A percentile compares a stretch with the other conserved stretches of the same genome.
These are phyloP conservation scores for Fusarium sp. DNA, from an alignment of 2,329 filamentous ascomycete genomes.

Conservation along the genomic window DNA sequence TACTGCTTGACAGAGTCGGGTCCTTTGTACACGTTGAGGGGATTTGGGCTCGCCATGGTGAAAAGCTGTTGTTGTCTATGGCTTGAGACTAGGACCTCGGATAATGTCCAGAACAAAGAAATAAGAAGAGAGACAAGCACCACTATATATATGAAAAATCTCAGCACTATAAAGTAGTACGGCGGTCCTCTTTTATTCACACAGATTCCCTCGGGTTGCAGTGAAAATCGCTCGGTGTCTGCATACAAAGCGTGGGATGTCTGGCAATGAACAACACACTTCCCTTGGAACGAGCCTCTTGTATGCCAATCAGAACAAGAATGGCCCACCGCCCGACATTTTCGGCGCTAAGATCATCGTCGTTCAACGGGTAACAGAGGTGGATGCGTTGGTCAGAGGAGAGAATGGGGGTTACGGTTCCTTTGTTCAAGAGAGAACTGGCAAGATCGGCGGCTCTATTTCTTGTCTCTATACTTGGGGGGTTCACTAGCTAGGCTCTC, in stretches of 20 bases:
- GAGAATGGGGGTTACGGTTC: neutral
- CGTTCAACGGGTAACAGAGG: neutral
- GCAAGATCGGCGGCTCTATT: neutral
- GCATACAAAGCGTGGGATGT: slow-evolving; percentile 13
- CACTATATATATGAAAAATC: neutral
- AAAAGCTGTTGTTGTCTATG: neutral
- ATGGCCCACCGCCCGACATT: neutral
- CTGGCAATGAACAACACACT: slow-evolving; percentile 2
- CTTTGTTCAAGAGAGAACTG: neutral
- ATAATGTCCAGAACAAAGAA: neutral
- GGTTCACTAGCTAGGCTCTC: neutral
- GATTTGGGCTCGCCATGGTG: slow-evolving; percentile 44
- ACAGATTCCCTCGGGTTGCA: neutral
- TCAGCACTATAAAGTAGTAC: neutral
- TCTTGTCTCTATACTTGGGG: neutral
- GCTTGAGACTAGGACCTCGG: neutral
- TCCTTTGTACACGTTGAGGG: slow-evolving; percentile 68
- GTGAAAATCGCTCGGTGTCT: slow-evolving; percentile 9
- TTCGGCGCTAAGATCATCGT: slow-evolving; percentile 3
- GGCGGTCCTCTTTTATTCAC: neutral
- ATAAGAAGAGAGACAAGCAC: neutral
- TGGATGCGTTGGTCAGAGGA: neutral
- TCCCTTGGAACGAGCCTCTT: neutral
- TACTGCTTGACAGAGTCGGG: slow-evolving; percentile 68
- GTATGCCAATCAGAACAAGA: slow-evolving; percentile 12